Base-by-base conservation (phyloP, 164 flowering plant species). In the Liquidambar formosana region DNA sequence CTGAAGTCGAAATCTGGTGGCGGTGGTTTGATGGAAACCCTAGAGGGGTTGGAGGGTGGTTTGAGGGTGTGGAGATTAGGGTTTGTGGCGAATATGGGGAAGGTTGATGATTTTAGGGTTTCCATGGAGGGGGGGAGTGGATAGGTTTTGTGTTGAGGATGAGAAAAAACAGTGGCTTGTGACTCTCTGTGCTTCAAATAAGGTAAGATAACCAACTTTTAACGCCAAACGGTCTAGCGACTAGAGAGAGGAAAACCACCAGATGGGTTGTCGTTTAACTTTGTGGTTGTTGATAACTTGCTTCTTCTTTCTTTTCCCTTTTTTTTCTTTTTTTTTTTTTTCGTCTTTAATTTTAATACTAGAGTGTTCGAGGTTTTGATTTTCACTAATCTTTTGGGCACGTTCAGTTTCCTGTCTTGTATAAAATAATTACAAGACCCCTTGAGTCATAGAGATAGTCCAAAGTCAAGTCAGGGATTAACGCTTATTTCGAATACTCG, bases 1-100 rank as follows among this genome's bases (percentile, higher is more conserved):
- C 88, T 75, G 85, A 83, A 91, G 56, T 92, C 87, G 78, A 91
- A 92, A 18, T 76, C 84, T 5, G 85, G 77, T 2, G 97, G 97
- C 21, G 99, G 99, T 8, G 96, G 80, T 45, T 75, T 82, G 69
- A 88, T 79, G 18, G 90, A 81, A 53, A 79, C 87, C 25, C 51
- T 75, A 10, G 68, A 57, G 67, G 66, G 67, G 21, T 23, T 13
- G 63, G 51, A 71, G 27, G 67, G 13, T 13, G 77, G 25, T 66
- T 59, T 67, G 22, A 56, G n/a, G 22, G 19, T 43, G 27, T 19
- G 69, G 65, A 51, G 44, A 68, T 41, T 63, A 77, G 78, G 87
- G 75, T 69, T 73, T 10, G 64, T 28, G n/a, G 66, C 63, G 81
- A 79, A 83, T 27, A 77, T 26, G 4, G 80, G 75, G 73, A 76